Conservation (phyloP, 2,329 filamentous ascomycete genomes). For the Sporothrix globosa region DNA sequence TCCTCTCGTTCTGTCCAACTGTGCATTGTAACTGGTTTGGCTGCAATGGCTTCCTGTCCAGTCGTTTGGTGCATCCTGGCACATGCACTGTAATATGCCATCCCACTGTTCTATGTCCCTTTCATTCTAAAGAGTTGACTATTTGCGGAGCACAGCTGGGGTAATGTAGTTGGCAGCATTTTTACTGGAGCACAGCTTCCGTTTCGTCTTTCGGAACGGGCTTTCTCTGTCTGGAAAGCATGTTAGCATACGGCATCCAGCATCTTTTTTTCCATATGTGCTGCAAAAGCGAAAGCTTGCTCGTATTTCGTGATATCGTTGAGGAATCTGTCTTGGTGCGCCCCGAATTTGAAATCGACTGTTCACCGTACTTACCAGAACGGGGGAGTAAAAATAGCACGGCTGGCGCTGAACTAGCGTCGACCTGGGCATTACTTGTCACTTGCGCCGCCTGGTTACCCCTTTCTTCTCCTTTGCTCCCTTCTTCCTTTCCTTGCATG, state of each 20-base stretch:
- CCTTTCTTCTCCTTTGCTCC: conserved; percentile 8
- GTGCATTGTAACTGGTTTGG: not conserved
- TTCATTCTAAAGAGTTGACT: not conserved
- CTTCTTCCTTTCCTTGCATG: too few relatives aligned
- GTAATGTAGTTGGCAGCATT: not conserved
- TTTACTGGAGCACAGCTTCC: not conserved
- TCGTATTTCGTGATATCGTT: conserved; percentile 19
- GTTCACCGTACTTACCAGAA: conserved; percentile 18
- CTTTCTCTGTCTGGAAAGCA: not conserved
- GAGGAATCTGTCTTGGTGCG: not conserved
- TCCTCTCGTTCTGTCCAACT: not conserved
- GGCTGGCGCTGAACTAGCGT: not conserved
- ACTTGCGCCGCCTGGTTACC: not conserved
- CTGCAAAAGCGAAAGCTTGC: not conserved
- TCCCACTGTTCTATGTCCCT: not conserved
- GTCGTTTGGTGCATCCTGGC: not conserved
- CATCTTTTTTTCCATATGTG: not conserved
- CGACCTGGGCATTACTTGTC: not conserved
- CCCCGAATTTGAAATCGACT: not conserved
- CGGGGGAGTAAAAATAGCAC: conserved; percentile 21
- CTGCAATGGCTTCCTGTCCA: not conserved
- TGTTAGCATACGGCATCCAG: not conserved
- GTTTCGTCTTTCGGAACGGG: not conserved
- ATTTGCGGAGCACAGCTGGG: not conserved
- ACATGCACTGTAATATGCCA: not conserved